Evolutionary conservation across 345 rosid species (phyloP), one percentile per base, ranked within the genome.

Genomic region (Psidium guajava): DNA sequence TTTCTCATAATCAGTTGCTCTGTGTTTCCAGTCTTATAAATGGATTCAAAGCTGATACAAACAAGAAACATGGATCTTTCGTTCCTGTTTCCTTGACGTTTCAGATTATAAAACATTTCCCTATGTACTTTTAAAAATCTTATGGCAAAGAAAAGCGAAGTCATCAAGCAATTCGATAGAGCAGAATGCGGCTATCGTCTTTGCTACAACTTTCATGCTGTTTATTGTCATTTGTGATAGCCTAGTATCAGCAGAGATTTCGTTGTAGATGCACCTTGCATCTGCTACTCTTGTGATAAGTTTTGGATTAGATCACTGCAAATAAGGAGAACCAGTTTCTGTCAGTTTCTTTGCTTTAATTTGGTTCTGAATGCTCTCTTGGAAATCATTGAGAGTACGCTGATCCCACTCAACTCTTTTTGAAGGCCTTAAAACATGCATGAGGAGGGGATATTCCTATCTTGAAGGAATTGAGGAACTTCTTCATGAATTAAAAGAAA

Each of bases 391-490:
- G 36, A 10, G 54, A 85, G 55, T 36, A 16, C 42, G 57, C 74
- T 58, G 73, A 88, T 87, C 52, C 28, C 84, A 40, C 36, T 54
- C 16, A 18, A 18, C n/a, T 83, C 25, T 55, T 82, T 85, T 82
- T 87, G 58, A 88, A 96, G 98, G 98, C 86, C 92, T 97, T 10
- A 97, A 95, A 91, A 87, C 84, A 69, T 95, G 96, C 84, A 90
- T 95, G 94, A 91, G 55, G 89, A 91, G 86, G 85, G 97, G 97
- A 86, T 95, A 93, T 88, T 91, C 91, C 73, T 95, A 92, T 90
- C 81, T 95, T 82, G 98, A 94, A 86, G 98, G 99, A 32, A 90
- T 97, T 81, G 91, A 92, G 84, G 88, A 93, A 85, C 91, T 97
- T 87, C 99, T 97, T 85, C 89, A 84, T 32, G 85, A 88, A 28